These are phyloP conservation scores for Gnomoniopsis sp. DNA, from an alignment of 2,329 filamentous ascomycete species.

Conservation along the genomic window DNA sequence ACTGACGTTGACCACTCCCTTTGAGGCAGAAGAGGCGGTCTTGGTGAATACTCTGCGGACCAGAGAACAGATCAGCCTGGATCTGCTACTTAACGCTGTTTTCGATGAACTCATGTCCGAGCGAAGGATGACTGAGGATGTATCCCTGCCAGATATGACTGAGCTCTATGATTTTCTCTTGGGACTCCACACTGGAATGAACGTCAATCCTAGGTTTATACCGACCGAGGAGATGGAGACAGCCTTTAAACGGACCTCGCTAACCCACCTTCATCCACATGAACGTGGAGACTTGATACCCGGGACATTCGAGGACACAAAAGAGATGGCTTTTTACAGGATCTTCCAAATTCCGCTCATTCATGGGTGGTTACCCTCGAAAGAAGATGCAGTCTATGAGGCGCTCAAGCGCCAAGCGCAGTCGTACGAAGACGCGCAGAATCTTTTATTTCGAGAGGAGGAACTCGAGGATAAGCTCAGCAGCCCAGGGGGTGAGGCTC, in stretches of 20 bases:
- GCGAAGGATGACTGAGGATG: constrained; percentile 58
- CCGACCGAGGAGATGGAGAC: constrained; percentile 47
- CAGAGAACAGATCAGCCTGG: constrained; percentile 84
- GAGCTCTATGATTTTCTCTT: constrained; percentile 87
- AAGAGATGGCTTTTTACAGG: constrained; percentile 86
- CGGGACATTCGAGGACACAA: constrained; percentile 82
- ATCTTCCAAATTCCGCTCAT: constrained; percentile 86
- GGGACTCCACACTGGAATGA: constrained; percentile 92
- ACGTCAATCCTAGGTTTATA: constrained; percentile 89
- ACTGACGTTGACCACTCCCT: constrained; percentile 75
- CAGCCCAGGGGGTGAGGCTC: constrained; percentile 44
- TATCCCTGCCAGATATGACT: constrained; percentile 75
- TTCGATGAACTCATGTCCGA: constrained; percentile 91
- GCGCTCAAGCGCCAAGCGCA: constrained; percentile 72
- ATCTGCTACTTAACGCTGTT: constrained; percentile 80
- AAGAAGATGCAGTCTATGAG: constrained; percentile 60
- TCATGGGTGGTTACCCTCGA: constrained; percentile 86
- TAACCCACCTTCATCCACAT: constrained; percentile 49
- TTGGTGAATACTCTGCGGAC: constrained; percentile 74
- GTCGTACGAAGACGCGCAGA: constrained; percentile 90
- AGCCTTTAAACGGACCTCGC: constrained; percentile 48
- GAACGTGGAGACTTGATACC: constrained; percentile 48
- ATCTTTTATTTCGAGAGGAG: constrained; percentile 82
- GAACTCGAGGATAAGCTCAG: constrained; percentile 79
- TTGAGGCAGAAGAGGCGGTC: constrained; percentile 59